A percentile compares a stretch with the other conserved stretches of the same genome.
These are phyloP conservation scores for Corylus avellana DNA, from an alignment of 306 rosid genomes.

Conservation along the genomic window DNA sequence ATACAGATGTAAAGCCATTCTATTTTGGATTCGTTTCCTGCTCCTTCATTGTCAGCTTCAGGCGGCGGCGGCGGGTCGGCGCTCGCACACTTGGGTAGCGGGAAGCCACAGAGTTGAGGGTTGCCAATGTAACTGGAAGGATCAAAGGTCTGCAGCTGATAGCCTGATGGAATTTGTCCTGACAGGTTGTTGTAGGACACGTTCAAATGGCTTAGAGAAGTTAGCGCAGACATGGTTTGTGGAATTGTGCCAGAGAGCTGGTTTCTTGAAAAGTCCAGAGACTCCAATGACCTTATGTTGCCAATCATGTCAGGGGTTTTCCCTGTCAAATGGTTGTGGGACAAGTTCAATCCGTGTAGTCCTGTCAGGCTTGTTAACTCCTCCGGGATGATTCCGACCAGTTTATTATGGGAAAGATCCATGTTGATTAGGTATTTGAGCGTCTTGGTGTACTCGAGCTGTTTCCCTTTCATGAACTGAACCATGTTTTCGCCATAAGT, in stretches of 20 bases:
- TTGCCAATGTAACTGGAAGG: constrained; percentile 29
- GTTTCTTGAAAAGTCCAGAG: constrained; percentile 39
- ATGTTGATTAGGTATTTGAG: constrained; percentile 28
- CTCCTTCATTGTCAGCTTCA: background rate
- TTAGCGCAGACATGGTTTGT: constrained; percentile 14
- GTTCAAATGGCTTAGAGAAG: constrained; percentile 22
- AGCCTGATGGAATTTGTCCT: constrained; percentile 32
- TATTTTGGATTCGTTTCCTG: background rate
- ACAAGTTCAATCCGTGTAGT: constrained; percentile 35
- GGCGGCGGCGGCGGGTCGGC: background rate
- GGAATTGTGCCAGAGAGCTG: constrained; percentile 36
- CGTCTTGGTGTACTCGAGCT: constrained; percentile 23
- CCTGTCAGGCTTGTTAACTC: constrained; percentile 26
- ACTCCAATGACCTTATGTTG: constrained; percentile 22
- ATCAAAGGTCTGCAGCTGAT: constrained; percentile 32
- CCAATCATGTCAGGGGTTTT: constrained; percentile 29
- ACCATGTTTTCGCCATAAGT: constrained; percentile 19
- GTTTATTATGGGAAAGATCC: constrained; percentile 40
- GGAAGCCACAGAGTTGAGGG: constrained; percentile 31
- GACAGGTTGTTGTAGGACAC: constrained; percentile 34
- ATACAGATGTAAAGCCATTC: constrained; percentile 19
- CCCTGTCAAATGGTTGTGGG: constrained; percentile 26
- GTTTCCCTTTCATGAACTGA: constrained; percentile 35
- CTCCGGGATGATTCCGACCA: constrained; percentile 33
- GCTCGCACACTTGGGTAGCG: constrained; percentile 11